Conservation (phyloP, 208 protist genomes). For the Naegleria lovaniensis region DNA sequence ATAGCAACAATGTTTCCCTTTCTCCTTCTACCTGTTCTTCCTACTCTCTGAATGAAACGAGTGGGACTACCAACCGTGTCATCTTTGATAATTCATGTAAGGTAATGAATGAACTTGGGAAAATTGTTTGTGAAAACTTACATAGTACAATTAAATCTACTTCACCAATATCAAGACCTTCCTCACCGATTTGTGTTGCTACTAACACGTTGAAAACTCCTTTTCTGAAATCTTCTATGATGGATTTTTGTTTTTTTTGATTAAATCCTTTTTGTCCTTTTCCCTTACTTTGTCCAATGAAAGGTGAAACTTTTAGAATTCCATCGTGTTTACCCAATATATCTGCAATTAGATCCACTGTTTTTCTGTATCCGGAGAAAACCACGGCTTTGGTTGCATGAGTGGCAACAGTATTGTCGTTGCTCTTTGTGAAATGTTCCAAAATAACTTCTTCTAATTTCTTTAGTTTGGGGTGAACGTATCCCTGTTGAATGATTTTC, state of each 20-base stretch:
- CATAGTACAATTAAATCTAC: slow-evolving; percentile 69
- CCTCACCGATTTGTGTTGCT: slow-evolving; percentile 65
- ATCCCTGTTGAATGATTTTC: not conserved
- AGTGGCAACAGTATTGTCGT: slow-evolving; percentile 18
- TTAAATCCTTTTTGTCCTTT: not conserved
- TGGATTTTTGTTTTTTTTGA: slow-evolving; percentile 30
- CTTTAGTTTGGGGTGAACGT: slow-evolving; percentile 48
- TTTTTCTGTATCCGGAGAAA: slow-evolving; percentile 34
- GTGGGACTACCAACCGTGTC: slow-evolving; percentile 49
- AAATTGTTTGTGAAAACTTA: slow-evolving; percentile 7
- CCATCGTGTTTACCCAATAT: not conserved
- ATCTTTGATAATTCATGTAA: too few species aligned
- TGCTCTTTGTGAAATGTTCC: slow-evolving; percentile 45
- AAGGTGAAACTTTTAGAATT: slow-evolving; percentile 21
- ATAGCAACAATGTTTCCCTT: slow-evolving; percentile 33
- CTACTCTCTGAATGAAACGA: slow-evolving; percentile 59
- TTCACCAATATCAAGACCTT: slow-evolving; percentile 64
- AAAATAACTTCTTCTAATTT: slow-evolving; percentile 44
- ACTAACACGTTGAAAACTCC: slow-evolving; percentile 60
- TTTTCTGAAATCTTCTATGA: slow-evolving; percentile 38
- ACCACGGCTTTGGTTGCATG: slow-evolving; percentile 41
- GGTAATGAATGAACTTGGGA: not conserved
- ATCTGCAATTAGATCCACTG: slow-evolving; percentile 42
- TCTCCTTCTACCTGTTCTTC: slow-evolving; percentile 62
- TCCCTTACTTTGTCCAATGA: slow-evolving; percentile 27